A percentile compares a stretch with the other conserved stretches of the same genome.
Conservation (phyloP, 768 basidiomycete species). For the Hypholoma fasciculare region DNA sequence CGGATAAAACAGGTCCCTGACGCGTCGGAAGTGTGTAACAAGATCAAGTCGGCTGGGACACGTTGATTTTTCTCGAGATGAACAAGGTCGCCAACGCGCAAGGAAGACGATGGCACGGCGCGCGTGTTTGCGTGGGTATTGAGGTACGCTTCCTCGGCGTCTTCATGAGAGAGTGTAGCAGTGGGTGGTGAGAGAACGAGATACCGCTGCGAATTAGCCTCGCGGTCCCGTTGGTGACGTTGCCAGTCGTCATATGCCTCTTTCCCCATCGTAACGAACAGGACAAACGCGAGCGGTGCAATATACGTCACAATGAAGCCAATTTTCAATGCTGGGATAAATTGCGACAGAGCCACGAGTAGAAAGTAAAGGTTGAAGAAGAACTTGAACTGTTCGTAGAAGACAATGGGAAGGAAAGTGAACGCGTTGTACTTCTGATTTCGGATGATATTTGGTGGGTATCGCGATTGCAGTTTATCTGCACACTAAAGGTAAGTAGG, state of each 20-base stretch:
- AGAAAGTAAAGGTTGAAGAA: conserved; percentile 99
- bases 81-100: conserved; percentile 91
- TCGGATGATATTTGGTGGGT: conserved; percentile 87
- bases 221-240: conserved; percentile 86
- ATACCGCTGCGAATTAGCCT: conserved; percentile 95
- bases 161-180: conserved; percentile 28
- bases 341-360: conserved; percentile 94
- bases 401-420: conserved; percentile 96
- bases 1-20: conserved; percentile 96
- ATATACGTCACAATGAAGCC: conserved; percentile 96
- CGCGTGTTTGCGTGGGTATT: conserved; percentile 57
- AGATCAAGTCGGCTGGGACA: conserved; percentile 91
- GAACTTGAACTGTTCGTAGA: conserved; percentile 99
- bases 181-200: conserved; percentile 68
- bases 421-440: conserved; percentile 98
- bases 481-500: conserved; percentile 4
- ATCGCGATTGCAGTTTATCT: conserved; percentile 74
- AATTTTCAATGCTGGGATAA: conserved; percentile 94
- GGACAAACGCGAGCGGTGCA: conserved; percentile 93
- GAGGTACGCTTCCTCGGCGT: conserved; percentile 42
- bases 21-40: conserved; percentile 84
- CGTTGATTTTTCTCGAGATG: conserved; percentile 95
- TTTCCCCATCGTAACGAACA: conserved; percentile 95
- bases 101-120: conserved; percentile 82
- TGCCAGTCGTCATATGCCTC: conserved; percentile 99